phyloP scores from a whole-genome alignment of 2,329 filamentous ascomycete genomes.

The Clarireedia homoeocarpa region DNA sequence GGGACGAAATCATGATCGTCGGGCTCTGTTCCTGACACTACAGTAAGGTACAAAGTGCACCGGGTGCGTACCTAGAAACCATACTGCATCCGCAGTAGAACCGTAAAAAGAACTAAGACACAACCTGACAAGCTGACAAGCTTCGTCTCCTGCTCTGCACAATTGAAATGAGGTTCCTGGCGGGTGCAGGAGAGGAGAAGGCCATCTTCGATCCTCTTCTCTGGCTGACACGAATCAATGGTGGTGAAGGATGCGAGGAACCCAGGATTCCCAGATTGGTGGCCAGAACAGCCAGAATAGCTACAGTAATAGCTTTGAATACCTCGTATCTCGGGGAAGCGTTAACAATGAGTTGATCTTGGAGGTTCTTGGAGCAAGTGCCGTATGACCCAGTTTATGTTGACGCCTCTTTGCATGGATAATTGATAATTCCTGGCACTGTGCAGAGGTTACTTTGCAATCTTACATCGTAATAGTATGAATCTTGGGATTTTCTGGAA shows the following conservation, averaged over 20 bases:
- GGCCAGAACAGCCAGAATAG: too few species aligned
- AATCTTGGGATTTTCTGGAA: neutral
- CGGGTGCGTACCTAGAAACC: neutral
- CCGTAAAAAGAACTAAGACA: neutral
- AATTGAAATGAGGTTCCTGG: too few species aligned
- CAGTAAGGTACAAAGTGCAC: neutral
- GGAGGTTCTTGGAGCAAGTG: neutral
- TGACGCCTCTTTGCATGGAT: slow-evolving; percentile 5
- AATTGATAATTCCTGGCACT: neutral
- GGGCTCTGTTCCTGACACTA: slow-evolving; percentile 6
- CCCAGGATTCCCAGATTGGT: too few species aligned
- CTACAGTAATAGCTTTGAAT: too few species aligned
- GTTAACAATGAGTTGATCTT: neutral
- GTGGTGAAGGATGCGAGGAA: too few species aligned
- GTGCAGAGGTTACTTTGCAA: too few species aligned
- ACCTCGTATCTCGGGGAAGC: too few species aligned
- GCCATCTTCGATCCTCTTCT: too few species aligned
- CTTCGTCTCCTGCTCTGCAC: too few species aligned
- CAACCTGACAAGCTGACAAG: too few species aligned
- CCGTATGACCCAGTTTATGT: slow-evolving; percentile 2
- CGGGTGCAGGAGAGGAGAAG: too few species aligned
- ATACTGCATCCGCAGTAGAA: neutral
- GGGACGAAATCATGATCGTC: slow-evolving; percentile 9
- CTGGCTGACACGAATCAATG: neutral
- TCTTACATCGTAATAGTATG: too few species aligned